A percentile compares a stretch with the other conserved stretches of the same genome.
Evolutionary conservation across 176 grass and related monocot genomes (phyloP).

Genomic region (Oryza nivara): DNA sequence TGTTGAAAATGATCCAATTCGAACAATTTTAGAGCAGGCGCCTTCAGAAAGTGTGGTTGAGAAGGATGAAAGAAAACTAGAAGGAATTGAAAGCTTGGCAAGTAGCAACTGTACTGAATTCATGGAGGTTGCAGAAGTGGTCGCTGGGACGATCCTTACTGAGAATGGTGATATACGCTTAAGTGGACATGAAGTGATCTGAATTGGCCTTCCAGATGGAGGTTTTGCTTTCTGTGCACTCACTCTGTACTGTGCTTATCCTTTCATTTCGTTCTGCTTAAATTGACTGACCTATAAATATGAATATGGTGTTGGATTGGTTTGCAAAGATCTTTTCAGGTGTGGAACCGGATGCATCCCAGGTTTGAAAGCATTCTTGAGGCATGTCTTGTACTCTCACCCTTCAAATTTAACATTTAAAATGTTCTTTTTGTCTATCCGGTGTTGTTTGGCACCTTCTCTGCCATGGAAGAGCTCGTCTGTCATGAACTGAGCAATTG

Average conservation of each 20-base stretch:
- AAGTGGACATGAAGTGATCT: slow-evolving; percentile 36
- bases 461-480: slow-evolving; percentile 47
- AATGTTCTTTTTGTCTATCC: slow-evolving; percentile 55
- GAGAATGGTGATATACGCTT: slow-evolving; percentile 10
- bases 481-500: slow-evolving; percentile 44
- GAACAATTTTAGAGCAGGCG: background rate
- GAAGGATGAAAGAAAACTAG: slow-evolving; percentile 30
- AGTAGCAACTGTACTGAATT: slow-evolving; percentile 40
- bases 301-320: slow-evolving; percentile 48
- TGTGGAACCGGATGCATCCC: slow-evolving; percentile 38
- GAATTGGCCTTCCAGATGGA: slow-evolving; percentile 42
- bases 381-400: slow-evolving; percentile 51
- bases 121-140: slow-evolving; percentile 32
- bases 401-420: slow-evolving; percentile 19
- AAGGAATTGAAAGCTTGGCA: slow-evolving; percentile 33
- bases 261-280: slow-evolving; percentile 15
- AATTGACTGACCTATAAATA: slow-evolving; percentile 44
- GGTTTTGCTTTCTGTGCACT: slow-evolving; percentile 61
- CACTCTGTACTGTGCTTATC: background rate
- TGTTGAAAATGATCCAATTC: slow-evolving; percentile 27
- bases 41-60: slow-evolving; percentile 12
- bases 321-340: slow-evolving; percentile 48
- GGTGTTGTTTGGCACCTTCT: slow-evolving; percentile 31
- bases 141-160: slow-evolving; percentile 1
- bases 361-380: slow-evolving; percentile 40